phyloP scores from a whole-genome alignment of 2,329 filamentous ascomycete genomes.

The Cordyceps fumosorosea region DNA sequence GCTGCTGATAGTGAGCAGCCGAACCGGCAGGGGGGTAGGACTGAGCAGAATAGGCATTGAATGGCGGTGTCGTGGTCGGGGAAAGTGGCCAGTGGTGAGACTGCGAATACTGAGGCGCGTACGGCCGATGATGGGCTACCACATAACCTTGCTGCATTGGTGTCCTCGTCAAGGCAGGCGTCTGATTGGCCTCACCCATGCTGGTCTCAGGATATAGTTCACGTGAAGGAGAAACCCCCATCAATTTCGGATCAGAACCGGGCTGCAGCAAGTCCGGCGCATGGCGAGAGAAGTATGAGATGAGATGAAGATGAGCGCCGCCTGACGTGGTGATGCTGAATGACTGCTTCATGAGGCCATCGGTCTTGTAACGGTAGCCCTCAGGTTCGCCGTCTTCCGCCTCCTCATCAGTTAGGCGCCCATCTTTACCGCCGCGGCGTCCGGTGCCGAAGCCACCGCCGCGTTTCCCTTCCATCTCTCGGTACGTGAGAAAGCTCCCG shows the following conservation, averaged over 20 bases:
- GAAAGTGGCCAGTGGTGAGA: conserved; percentile 50
- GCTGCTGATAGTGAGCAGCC: conserved; percentile 8
- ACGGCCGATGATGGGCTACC: conserved; percentile 28
- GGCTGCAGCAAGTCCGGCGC: conserved; percentile 75
- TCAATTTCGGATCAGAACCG: conserved; percentile 69
- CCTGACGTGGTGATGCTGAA: conserved; percentile 95
- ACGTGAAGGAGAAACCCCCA: conserved; percentile 79
- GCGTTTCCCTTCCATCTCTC: conserved; percentile 98
- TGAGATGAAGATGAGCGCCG: conserved; percentile 87
- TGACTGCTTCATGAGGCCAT: conserved; percentile 98
- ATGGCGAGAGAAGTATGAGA: conserved; percentile 90
- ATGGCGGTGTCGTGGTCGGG: conserved; percentile 48
- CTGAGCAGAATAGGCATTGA: conserved; percentile 35
- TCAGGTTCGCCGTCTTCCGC: conserved; percentile 80
- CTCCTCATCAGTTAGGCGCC: conserved; percentile 75
- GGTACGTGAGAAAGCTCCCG: conserved; percentile 93
- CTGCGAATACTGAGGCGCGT: conserved; percentile 35
- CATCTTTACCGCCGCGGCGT: conserved; percentile 63
- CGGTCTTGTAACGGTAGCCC: conserved; percentile 89
- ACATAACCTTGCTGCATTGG: conserved; percentile 50
- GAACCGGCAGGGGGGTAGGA: conserved; percentile 27
- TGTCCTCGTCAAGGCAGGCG: conserved; percentile 72
- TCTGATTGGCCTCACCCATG: conserved; percentile 74
- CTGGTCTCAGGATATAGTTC: conserved; percentile 97
- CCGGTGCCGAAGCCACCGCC: conserved; percentile 65